A percentile compares a stretch with the other conserved stretches of the same genome.
These are phyloP conservation scores for Elongisporangium undulatum DNA, from an alignment of 352 stramenopile genomes.

Conservation along the genomic window DNA sequence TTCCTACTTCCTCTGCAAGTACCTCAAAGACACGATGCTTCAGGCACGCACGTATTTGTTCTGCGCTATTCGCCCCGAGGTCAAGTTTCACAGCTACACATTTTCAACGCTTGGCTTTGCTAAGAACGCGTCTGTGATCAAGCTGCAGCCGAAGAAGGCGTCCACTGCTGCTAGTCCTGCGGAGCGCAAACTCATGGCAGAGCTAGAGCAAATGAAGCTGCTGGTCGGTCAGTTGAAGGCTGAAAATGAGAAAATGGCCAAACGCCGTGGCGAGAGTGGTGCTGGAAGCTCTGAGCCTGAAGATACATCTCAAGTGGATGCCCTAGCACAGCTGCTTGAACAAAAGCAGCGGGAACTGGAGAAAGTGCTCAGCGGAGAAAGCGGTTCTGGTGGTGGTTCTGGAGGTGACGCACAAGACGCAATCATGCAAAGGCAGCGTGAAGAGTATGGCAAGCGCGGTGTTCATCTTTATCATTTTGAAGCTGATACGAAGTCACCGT, in stretches of 20 bases:
- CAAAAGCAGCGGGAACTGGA: slow-evolving; percentile 72
- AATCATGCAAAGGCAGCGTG: slow-evolving; percentile 80
- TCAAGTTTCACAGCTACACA: slow-evolving; percentile 92
- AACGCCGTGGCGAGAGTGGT: slow-evolving; percentile 26
- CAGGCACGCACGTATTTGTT: slow-evolving; percentile 92
- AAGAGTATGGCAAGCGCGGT: slow-evolving; percentile 90
- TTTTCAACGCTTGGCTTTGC: slow-evolving; percentile 94
- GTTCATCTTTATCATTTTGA: slow-evolving; percentile 90
- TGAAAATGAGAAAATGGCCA: slow-evolving; percentile 79
- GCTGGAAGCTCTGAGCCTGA: slow-evolving; percentile 3
- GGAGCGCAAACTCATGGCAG: slow-evolving; percentile 92
- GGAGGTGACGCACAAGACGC: slow-evolving; percentile 70
- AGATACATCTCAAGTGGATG: slow-evolving; percentile 40
- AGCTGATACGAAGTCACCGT: slow-evolving; percentile 70
- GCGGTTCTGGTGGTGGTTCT: slow-evolving; percentile 21
- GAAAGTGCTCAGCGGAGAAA: slow-evolving; percentile 55
- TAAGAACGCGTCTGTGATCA: slow-evolving; percentile 94
- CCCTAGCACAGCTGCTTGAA: slow-evolving; percentile 61
- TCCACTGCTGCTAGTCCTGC: slow-evolving; percentile 84
- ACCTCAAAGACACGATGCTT: slow-evolving; percentile 95
- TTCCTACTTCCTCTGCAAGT: slow-evolving; percentile 95
- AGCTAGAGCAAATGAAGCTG: slow-evolving; percentile 93
- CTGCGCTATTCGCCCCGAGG: slow-evolving; percentile 91
- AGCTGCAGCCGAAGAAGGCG: slow-evolving; percentile 94
- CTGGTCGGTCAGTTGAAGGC: slow-evolving; percentile 78